Evolutionary conservation across 2,329 filamentous ascomycete genomes (phyloP).

Genomic region (Beauveria sp.): DNA sequence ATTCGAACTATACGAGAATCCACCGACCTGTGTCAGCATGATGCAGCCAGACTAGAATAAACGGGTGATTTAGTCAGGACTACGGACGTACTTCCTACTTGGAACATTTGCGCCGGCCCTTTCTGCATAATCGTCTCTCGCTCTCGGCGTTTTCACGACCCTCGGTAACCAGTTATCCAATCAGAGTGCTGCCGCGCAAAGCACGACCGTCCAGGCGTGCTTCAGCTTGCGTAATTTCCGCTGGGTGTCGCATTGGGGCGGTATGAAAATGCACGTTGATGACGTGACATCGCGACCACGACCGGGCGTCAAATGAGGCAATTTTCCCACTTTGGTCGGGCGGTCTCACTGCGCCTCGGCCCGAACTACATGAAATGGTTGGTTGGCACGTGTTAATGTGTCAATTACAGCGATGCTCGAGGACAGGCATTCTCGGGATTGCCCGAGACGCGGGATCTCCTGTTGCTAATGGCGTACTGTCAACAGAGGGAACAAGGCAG

Average conservation of each 20-base stretch:
- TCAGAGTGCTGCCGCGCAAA: background rate
- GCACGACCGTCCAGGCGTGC: background rate
- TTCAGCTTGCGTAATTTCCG: background rate
- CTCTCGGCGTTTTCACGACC: background rate
- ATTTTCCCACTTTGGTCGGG: background rate
- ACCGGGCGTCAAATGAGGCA: background rate
- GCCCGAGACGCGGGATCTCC: too few species aligned
- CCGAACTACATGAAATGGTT: background rate
- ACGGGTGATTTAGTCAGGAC: background rate
- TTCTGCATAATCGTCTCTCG: background rate
- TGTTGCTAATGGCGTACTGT: background rate
- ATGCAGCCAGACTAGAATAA: background rate
- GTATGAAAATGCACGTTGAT: background rate
- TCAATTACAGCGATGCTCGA: background rate
- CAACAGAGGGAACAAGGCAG: background rate
- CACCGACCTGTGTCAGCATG: background rate
- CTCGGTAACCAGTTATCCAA: background rate
- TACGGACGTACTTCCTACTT: background rate
- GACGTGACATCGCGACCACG: background rate
- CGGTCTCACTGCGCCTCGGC: background rate
- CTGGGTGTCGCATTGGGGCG: background rate
- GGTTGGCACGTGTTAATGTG: background rate
- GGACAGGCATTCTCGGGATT: background rate
- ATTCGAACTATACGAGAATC: background rate
- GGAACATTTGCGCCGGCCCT: background rate